Conservation (phyloP, 352 stramenopile species). For the Saprolegnia parasitica region DNA sequence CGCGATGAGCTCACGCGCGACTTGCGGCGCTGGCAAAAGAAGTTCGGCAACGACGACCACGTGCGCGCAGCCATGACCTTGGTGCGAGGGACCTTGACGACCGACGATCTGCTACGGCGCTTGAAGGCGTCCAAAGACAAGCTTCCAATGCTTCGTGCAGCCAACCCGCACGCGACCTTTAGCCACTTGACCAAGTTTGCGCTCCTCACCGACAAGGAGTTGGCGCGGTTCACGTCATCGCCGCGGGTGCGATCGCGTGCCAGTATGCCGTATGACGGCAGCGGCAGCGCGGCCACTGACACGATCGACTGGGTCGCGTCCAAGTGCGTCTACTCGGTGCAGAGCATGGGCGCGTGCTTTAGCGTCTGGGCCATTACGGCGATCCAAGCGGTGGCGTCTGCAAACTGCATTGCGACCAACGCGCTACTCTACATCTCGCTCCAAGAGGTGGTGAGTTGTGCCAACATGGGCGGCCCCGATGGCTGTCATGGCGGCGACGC, state of each 20-base stretch:
- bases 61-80: too few relatives aligned
- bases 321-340: conserved; percentile 85
- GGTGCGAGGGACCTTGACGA: too few relatives aligned
- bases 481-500: conserved; percentile 88
- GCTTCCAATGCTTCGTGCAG: conserved; percentile 50
- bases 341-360: conserved; percentile 92
- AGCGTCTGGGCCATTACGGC: conserved; percentile 96
- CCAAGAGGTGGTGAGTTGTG: conserved; percentile 91
- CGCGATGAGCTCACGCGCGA: too few relatives aligned
- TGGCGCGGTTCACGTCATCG: conserved; percentile 30
- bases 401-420: conserved; percentile 70
- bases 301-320: conserved; percentile 80
- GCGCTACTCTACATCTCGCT: conserved; percentile 78
- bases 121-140: not conserved
- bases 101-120: not conserved
- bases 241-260: conserved; percentile 3
- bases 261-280: conserved; percentile 26
- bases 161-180: conserved; percentile 51
- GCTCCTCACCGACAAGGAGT: conserved; percentile 79
- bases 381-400: conserved; percentile 84
- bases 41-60: too few relatives aligned
- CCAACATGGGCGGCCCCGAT: conserved; percentile 53
- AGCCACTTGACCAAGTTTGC: conserved; percentile 85
- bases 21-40: too few relatives aligned
- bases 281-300: conserved; percentile 32